These are phyloP conservation scores for Candida piceae DNA, from an alignment of 805 yeast genomes.

Conservation along the genomic window DNA sequence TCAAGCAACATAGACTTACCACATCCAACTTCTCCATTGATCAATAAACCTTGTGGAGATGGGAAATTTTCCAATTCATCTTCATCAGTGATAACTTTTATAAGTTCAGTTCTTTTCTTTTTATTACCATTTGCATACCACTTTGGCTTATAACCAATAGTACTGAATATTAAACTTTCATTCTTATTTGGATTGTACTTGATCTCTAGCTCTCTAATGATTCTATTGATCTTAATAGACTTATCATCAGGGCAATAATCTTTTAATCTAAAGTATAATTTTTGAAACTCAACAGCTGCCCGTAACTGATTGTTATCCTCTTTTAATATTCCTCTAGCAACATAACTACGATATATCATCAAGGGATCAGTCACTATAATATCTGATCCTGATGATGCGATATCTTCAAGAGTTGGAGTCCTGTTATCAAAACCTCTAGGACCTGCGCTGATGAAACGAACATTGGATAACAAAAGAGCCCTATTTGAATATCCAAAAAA, in stretches of 20 bases:
- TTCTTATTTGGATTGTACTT: constrained; percentile 13
- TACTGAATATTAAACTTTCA: constrained; percentile 23
- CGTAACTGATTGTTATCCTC: constrained; percentile 59
- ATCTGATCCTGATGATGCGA: neutral
- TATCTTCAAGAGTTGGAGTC: constrained; percentile 14
- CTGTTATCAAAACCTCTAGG: constrained; percentile 22
- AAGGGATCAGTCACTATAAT: constrained; percentile 53
- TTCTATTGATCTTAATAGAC: constrained; percentile 36
- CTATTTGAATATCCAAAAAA: neutral
- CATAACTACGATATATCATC: constrained; percentile 47
- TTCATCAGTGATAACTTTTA: constrained; percentile 51
- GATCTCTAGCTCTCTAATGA: constrained; percentile 32
- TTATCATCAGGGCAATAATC: constrained; percentile 56
- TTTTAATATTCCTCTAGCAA: constrained; percentile 44
- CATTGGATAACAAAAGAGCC: neutral
- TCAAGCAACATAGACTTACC: constrained; percentile 75
- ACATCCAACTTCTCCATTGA: constrained; percentile 68
- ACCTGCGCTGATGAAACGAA: constrained; percentile 11
- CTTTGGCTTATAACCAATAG: constrained; percentile 28
- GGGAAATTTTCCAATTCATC: constrained; percentile 49
- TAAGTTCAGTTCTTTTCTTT: constrained; percentile 33
- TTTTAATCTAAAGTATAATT: constrained; percentile 49
- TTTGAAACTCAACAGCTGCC: constrained; percentile 58
- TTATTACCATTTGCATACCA: constrained; percentile 16
- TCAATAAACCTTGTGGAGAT: constrained; percentile 59